These are phyloP conservation scores for Otatea glauca DNA, from an alignment of 176 grass and related monocot genomes.

Conservation along the genomic window DNA sequence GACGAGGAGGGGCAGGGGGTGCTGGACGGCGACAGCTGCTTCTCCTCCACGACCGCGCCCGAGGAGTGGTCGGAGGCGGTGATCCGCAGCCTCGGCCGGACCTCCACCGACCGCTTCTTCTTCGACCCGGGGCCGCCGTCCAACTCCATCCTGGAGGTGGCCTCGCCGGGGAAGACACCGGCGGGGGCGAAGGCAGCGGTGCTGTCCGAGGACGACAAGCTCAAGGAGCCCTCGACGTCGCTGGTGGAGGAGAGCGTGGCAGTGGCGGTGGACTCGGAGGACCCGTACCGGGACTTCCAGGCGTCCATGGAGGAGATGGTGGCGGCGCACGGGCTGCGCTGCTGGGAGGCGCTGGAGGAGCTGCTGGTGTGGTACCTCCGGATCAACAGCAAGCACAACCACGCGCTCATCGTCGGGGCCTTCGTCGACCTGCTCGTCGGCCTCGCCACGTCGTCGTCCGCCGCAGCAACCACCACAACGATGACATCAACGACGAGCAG, in stretches of 20 bases:
- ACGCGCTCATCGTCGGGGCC: conserved; percentile 75
- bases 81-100: conserved; percentile 47
- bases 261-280: conserved; percentile 82
- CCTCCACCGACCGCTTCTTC: conserved; percentile 53
- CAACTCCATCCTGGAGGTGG: conserved; percentile 67
- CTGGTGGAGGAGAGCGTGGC: conserved; percentile 85
- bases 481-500: neutral
- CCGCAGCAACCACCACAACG: conserved; percentile 33
- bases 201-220: neutral
- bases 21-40: conserved; percentile 20
- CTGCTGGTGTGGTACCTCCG: conserved; percentile 82
- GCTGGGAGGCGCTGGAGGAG: conserved; percentile 68
- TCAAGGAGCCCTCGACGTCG: neutral
- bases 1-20: conserved; percentile 5
- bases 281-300: conserved; percentile 82
- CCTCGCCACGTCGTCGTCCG: conserved; percentile 39
- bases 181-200: neutral
- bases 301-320: conserved; percentile 98
- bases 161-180: neutral
- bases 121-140: conserved; percentile 63
- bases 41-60: conserved; percentile 24
- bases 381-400: conserved; percentile 82
- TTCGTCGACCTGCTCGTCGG: conserved; percentile 82
- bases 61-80: conserved; percentile 49
- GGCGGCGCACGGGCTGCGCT: conserved; percentile 61